Base-by-base conservation (phyloP, 208 protist genomes). In the Trypanosomatidae sp. region DNA sequence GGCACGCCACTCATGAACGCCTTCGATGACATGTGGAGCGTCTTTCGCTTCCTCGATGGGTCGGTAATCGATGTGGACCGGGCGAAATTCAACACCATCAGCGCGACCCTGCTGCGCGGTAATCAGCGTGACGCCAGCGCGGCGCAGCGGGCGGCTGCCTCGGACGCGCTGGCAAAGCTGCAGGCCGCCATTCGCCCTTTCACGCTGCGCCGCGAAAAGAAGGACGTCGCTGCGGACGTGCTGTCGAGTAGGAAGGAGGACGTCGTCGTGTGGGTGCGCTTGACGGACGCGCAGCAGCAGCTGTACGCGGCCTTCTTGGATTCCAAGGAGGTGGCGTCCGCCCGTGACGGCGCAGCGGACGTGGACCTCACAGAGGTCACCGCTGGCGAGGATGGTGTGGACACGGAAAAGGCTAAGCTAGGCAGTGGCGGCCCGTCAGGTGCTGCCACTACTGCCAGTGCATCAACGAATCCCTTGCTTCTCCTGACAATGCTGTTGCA, bases 1-100 rank as follows among this genome's bases (percentile, higher is more conserved):
- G 91, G 91, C 49, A 96, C 91, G 15, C 91, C 91, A 10, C 74
- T 96, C 30, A 93, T 93, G 91, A 96, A 96, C 80, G 79, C 78
- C 30, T 94, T 96, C 71, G 81, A 88, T 33, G 91, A 96, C 73
- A 81, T 96, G 71, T 96, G 91, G 91, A 91, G 85, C 58, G 67
- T 96, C 65, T 96, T 94, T 60, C 83, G 84, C 33, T 94, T 94
- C 56, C 74, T 94, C 22, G 91, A 96, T 76, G 85, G 83, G 30
- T 71, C 78, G 52, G 91, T 94, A 53, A 39, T 94, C n/a, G 67
- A 66, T 55, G 66, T 69, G 44, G 79, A 56, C 15, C 74, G 77
- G 39, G 55, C 82, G 3, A 69, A 80, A 47, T 94, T 94, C 67
- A 71, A 62, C 46, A 66, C 66, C 19, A 74, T 90, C 71, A 93